A percentile compares a stretch with the other conserved stretches of the same genome.
phyloP scores from a whole-genome alignment of 345 rosid species.

The Eucalyptus rudis region DNA sequence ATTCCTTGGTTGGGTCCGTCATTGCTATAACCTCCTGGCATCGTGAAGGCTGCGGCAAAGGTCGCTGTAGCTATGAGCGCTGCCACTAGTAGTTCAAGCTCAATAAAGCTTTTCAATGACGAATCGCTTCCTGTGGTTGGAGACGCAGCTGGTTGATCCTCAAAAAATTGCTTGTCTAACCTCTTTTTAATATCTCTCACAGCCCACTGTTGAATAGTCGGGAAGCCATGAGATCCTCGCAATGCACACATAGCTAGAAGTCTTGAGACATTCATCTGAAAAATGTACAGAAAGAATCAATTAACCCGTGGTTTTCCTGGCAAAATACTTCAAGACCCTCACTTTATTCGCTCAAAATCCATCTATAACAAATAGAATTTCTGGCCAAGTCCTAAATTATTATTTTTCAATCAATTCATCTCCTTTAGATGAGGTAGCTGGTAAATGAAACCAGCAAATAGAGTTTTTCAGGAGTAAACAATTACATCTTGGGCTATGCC shows the following conservation, averaged over 20 bases:
- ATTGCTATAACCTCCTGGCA: background rate
- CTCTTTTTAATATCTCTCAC: rapidly evolving
- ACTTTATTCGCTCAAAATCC: background rate
- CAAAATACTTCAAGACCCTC: background rate
- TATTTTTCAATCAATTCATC: background rate
- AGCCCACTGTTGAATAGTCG: rapidly evolving
- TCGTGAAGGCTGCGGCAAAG: background rate
- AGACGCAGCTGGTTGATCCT: background rate
- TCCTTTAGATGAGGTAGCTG: background rate
- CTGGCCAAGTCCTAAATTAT: background rate
- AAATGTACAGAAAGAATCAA: background rate
- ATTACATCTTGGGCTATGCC: background rate
- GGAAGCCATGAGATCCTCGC: rapidly evolving
- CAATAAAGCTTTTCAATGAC: background rate
- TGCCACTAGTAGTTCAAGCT: background rate
- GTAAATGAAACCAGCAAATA: no score
- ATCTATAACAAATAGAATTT: background rate
- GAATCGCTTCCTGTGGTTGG: background rate
- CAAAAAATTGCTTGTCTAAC: background rate
- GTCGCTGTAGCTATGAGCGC: background rate
- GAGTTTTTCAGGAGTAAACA: no score
- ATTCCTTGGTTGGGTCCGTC: background rate
- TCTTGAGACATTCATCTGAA: rapidly evolving
- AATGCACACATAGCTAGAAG: rapidly evolving
- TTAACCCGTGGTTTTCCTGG: background rate